These are phyloP conservation scores for Kluyveromyces sp. DNA, from an alignment of 1,139 yeast species.

Conservation along the genomic window DNA sequence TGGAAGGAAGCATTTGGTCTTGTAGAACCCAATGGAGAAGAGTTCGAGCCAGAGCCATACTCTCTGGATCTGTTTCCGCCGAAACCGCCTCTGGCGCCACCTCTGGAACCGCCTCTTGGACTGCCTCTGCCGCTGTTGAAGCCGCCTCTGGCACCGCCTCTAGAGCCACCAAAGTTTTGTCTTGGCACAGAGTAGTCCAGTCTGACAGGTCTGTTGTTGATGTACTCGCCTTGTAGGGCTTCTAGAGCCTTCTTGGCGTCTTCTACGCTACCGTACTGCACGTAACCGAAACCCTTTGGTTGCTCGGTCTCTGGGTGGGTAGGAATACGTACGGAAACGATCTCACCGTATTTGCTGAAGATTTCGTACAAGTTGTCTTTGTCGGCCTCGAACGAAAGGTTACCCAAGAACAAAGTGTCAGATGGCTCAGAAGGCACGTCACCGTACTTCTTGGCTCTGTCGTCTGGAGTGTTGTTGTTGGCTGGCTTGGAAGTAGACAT, in stretches of 20 bases:
- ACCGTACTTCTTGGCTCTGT: slow-evolving; percentile 84
- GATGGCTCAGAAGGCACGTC: slow-evolving; percentile 88
- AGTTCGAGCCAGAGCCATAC: slow-evolving; percentile 50
- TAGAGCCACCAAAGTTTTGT: slow-evolving; percentile 38
- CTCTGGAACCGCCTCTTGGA: slow-evolving; percentile 35
- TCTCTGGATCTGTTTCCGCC: slow-evolving; percentile 38
- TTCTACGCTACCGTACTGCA: slow-evolving; percentile 77
- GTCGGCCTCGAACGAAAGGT: slow-evolving; percentile 82
- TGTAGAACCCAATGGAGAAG: slow-evolving; percentile 41
- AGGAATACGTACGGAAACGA: slow-evolving; percentile 87
- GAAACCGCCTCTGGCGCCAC: slow-evolving; percentile 28
- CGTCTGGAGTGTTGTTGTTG: slow-evolving; percentile 41
- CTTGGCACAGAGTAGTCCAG: slow-evolving; percentile 92
- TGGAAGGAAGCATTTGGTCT: slow-evolving; percentile 48
- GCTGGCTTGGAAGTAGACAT: slow-evolving; percentile 81
- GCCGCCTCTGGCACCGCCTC: slow-evolving; percentile 39
- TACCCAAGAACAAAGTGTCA: slow-evolving; percentile 93
- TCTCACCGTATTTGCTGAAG: slow-evolving; percentile 72
- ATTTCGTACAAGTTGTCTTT: slow-evolving; percentile 68
- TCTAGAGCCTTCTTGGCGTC: slow-evolving; percentile 89
- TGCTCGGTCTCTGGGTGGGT: slow-evolving; percentile 98
- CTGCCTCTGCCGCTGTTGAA: slow-evolving; percentile 42
- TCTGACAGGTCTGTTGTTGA: slow-evolving; percentile 91
- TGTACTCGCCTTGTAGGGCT: slow-evolving; percentile 79
- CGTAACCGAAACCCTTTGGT: slow-evolving; percentile 98